Evolutionary conservation across 164 flowering plant genomes (phyloP).

Genomic region (Annona cherimola): DNA sequence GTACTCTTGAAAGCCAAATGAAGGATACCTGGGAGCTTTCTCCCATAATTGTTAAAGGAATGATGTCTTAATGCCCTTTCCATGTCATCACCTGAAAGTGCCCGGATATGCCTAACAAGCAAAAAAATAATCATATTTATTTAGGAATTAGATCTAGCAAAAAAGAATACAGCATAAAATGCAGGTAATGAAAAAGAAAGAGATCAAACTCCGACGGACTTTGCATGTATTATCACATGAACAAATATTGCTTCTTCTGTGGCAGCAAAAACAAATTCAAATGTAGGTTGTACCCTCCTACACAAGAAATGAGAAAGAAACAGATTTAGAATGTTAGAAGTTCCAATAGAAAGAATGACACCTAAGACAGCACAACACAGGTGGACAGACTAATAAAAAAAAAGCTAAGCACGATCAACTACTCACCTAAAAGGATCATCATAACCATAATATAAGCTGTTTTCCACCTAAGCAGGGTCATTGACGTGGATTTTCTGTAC

Average conservation of each 20-base stretch:
- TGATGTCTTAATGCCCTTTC: constrained; percentile 40
- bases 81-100: constrained; percentile 67
- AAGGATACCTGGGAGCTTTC: constrained; percentile 63
- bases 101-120: constrained; percentile 62
- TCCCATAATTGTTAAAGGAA: constrained; percentile 34
- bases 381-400: background rate
- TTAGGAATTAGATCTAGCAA: background rate
- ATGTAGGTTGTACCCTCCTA: constrained; percentile 81
- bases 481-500: too few species aligned
- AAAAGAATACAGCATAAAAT: background rate
- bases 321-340: background rate
- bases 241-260: constrained; percentile 86
- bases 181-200: background rate
- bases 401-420: background rate
- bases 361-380: background rate
- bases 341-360: background rate
- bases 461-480: too few species aligned
- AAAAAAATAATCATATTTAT: background rate
- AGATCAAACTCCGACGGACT: constrained; percentile 44
- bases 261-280: constrained; percentile 88
- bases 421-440: background rate
- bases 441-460: too few species aligned
- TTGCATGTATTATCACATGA: constrained; percentile 77
- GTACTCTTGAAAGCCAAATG: background rate
- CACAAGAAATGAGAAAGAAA: constrained; percentile 11